These are phyloP conservation scores for Cyberlindnera petersonii DNA, from an alignment of 805 yeast species.

Conservation along the genomic window DNA sequence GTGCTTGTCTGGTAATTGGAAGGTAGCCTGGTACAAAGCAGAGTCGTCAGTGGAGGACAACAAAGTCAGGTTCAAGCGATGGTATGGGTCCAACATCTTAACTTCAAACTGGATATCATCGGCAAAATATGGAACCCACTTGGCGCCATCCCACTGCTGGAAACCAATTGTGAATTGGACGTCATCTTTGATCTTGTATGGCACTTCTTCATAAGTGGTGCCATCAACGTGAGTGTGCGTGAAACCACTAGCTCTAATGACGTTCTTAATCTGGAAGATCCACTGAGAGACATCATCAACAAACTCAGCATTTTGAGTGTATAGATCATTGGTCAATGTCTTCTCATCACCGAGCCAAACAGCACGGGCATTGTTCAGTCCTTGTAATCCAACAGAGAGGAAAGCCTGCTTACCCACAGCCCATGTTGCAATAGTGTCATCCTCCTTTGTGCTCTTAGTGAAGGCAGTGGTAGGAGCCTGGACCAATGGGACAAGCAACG, in stretches of 20 bases:
- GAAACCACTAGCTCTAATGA: slow-evolving; percentile 52
- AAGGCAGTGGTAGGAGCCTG: slow-evolving; percentile 63
- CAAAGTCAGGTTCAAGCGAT: slow-evolving; percentile 62
- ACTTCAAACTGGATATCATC: slow-evolving; percentile 78
- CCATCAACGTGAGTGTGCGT: slow-evolving; percentile 50
- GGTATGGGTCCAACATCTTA: slow-evolving; percentile 92
- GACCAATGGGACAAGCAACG: slow-evolving; percentile 65
- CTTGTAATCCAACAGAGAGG: slow-evolving; percentile 75
- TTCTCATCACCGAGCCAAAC: slow-evolving; percentile 74
- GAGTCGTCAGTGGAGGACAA: slow-evolving; percentile 33
- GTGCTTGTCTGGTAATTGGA: slow-evolving; percentile 89
- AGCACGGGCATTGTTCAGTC: slow-evolving; percentile 70
- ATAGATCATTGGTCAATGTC: slow-evolving; percentile 42
- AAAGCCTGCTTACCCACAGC: slow-evolving; percentile 76
- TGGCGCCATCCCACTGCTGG: slow-evolving; percentile 45
- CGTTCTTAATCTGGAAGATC: slow-evolving; percentile 68
- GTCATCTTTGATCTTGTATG: slow-evolving; percentile 74
- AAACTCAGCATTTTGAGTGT: slow-evolving; percentile 32
- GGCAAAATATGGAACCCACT: slow-evolving; percentile 68
- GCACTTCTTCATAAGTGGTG: slow-evolving; percentile 37
- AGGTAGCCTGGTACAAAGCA: slow-evolving; percentile 46
- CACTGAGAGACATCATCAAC: slow-evolving; percentile 53
- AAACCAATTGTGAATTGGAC: slow-evolving; percentile 50
- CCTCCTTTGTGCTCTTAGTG: slow-evolving; percentile 46
- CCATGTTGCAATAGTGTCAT: slow-evolving; percentile 52